Base-by-base conservation (phyloP, 805 yeast genomes). In the Candida ipomoeae region DNA sequence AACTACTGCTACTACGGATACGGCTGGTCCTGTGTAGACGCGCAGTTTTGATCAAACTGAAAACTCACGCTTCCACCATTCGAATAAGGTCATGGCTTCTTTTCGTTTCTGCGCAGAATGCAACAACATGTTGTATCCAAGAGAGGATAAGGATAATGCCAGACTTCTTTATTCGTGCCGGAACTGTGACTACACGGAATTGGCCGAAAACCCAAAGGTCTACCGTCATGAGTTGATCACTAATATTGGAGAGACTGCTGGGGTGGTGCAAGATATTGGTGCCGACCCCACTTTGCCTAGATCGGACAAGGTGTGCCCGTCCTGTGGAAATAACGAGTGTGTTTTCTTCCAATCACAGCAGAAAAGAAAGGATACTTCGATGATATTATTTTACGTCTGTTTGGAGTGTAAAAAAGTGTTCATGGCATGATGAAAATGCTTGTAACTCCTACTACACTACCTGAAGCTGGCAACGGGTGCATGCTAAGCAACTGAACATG, bases 311-410 rank as follows among this genome's bases (percentile, higher is more conserved):
- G 91, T 87, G 61, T 94, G 99, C 68, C 96, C 97, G 3, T 77
- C 79, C 48, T 94, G 99, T 70, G 84, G 81, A 59, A 85, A 87
- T 53, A 82, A 83, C 56, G 96, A 91, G 59, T 89, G 96, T 69
- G 99, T 94, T 37, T 94, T 94, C 66, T 94, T 94, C 79, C 99
- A 94, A 70, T 84, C 94, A 23, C 99, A 94, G 67, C 97, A 94
- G 70, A 82, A 91, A 62, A 80, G 97, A 50, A 90, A 89, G 46
- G 99, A 94, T 66, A 94, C 99, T 1, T 84, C 92, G 52, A 94
- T 94, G 99, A 84, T 86, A 46, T 77, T 90, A 69, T 91, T 91
- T 65, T 94, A 89, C 67, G 99, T 94, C 48, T 92, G 99, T 68
- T 70, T 87, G 59, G 79, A 83, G 48, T 92, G 99, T 68, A 87